Evolutionary conservation across 805 yeast genomes (phyloP), one percentile per base, ranked within the genome.

Genomic region (Sugiyamaella lignohabitans): DNA sequence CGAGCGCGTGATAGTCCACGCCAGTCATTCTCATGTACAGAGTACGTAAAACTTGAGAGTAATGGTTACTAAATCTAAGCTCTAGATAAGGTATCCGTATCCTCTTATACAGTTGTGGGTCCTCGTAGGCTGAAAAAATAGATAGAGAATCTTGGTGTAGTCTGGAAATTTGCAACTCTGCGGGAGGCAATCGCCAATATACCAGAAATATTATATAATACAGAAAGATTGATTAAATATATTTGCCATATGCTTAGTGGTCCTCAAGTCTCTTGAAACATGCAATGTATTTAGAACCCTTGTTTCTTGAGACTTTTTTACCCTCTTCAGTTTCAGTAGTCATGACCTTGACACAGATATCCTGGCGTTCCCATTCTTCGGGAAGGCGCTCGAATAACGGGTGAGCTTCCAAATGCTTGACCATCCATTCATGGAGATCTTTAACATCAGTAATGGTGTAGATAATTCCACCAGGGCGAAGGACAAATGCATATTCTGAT

Each of bases 391-490:
- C 87, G 62, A 93, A 93, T 59, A 93, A 67, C 2, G 98, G 97
- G 66, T 93, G 98, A 50, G 76, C 85, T 47, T 84, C 88, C 47
- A 93, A 68, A 67, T 93, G 98, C 59, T 79, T 74, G 17, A 82
- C 95, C 98, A 93, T 93, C 98, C 98, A 91, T 34, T 80, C 71
- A 63, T 93, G 98, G 54, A 93, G 70, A 63, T 93, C 98, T 58
- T 80, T 73, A 38, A 93, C 98, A 63, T 93, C 98, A 1, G 98
- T 93, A 59, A 93, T 93, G 1, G 98, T 93, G 66, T 93, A 93
- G 6, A 91, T 67, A 8, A 88, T 71, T 6, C 98, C 98, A 32
- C 87, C 93, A 50, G 86, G 94, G 57, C 73, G 78, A 57, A 93
- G 71, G 4, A 84, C 93, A 61, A 79, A 93, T 2, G 98, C 98